These are phyloP conservation scores for Rhizodiscina lignyota DNA, from an alignment of 495 filamentous ascomycete genomes.

Conservation along the genomic window DNA sequence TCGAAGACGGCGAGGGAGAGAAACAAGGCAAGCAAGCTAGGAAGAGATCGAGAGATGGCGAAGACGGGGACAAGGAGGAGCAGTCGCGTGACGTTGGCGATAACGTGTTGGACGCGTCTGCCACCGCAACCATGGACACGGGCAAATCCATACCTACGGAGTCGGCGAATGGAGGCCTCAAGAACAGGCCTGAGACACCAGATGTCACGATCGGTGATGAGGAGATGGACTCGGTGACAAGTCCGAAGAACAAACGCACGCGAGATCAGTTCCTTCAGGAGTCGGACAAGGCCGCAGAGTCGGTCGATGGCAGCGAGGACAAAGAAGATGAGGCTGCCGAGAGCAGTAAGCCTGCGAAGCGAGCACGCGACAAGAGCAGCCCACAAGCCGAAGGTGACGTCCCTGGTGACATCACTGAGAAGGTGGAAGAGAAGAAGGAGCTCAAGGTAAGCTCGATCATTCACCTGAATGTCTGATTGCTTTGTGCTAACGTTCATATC, in stretches of 20 bases:
- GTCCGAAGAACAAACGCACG: slow-evolving; percentile 17
- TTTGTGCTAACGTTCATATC: slow-evolving; percentile 1
- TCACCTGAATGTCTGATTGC: too few relatives aligned
- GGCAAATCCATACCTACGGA: slow-evolving; percentile 4
- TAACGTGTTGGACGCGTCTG: too few relatives aligned
- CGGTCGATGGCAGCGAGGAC: too few relatives aligned
- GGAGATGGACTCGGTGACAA: slow-evolving; percentile 5
- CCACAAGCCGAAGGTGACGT: neutral
- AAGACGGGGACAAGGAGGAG: slow-evolving; percentile 18
- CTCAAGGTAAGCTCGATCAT: neutral
- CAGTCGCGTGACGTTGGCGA: slow-evolving; percentile 20
- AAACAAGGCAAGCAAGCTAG: slow-evolving; percentile 1
- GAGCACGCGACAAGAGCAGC: neutral
- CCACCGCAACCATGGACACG: slow-evolving; percentile 2
- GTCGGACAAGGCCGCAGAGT: neutral
- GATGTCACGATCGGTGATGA: slow-evolving; percentile 3
- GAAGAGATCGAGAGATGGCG: slow-evolving; percentile 3
- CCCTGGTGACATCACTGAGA: neutral
- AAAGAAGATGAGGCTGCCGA: neutral
- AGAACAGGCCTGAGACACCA: neutral
- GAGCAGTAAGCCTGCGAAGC: too few relatives aligned
- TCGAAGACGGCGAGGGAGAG: slow-evolving; percentile 10
- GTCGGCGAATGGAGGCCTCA: neutral
- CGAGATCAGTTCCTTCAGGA: slow-evolving; percentile 8
- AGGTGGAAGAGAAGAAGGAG: neutral